A percentile compares a stretch with the other conserved stretches of the same genome.
These are phyloP conservation scores for Trichophyton simii DNA, from an alignment of 2,329 filamentous ascomycete species.

Conservation along the genomic window DNA sequence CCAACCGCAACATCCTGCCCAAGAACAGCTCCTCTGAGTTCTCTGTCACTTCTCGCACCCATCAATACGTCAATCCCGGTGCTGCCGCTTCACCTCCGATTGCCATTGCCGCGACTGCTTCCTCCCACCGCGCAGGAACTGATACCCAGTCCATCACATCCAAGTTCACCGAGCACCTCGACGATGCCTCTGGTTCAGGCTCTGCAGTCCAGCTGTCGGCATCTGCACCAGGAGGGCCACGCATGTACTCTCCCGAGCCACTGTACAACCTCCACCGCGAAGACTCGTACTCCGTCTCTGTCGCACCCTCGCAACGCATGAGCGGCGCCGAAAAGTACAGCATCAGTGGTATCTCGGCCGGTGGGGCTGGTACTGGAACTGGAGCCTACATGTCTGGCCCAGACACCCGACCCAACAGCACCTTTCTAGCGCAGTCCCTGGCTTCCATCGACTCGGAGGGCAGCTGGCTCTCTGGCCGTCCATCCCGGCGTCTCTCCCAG, in stretches of 20 bases:
- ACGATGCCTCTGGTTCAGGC: constrained; percentile 51
- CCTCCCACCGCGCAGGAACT: constrained; percentile 27
- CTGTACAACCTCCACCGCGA: constrained; percentile 30
- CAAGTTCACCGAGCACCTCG: constrained; percentile 83
- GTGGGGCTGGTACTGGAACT: not conserved
- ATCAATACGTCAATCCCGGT: too few relatives aligned
- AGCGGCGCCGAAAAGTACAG: constrained; percentile 7
- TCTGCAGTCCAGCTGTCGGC: constrained; percentile 22
- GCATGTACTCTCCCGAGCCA: constrained; percentile 60
- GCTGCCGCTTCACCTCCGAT: constrained; percentile 21
- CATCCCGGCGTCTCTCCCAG: constrained; percentile 39
- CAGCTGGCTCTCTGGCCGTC: constrained; percentile 81
- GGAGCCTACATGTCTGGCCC: constrained; percentile 23
- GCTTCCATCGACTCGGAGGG: constrained; percentile 92
- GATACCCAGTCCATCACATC: constrained; percentile 67
- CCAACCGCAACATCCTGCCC: constrained; percentile 40
- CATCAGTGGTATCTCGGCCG: constrained; percentile 4
- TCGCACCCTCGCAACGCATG: constrained; percentile 8
- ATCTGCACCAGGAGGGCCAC: constrained; percentile 61
- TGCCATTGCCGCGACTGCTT: not conserved
- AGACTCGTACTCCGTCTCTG: constrained; percentile 11
- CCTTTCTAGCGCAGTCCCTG: constrained; percentile 62
- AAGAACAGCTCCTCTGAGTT: constrained; percentile 56
- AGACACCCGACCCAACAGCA: constrained; percentile 38
- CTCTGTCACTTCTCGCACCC: constrained; percentile 69